phyloP scores from a whole-genome alignment of 169 alveolate genomes.

The Plasmodium knowlesi region DNA sequence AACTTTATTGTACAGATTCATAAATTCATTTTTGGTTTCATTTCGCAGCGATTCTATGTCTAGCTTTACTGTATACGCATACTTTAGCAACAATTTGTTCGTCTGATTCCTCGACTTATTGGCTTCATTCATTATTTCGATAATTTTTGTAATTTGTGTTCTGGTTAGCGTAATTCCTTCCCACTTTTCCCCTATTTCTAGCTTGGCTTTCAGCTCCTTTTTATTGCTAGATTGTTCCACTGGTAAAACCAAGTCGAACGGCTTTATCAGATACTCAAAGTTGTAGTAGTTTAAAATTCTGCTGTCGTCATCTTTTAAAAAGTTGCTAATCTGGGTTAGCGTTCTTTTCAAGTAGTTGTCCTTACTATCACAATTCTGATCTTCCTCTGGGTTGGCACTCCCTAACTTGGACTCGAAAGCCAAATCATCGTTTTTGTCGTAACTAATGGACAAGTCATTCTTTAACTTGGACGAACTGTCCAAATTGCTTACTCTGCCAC shows the following conservation, averaged over 20 bases:
- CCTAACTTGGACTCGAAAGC: conserved; percentile 9
- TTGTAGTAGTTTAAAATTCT: conserved; percentile 49
- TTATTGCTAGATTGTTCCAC: conserved; percentile 75
- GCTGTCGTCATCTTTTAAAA: conserved; percentile 60
- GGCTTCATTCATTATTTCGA: conserved; percentile 83
- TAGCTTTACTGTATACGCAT: conserved; percentile 82
- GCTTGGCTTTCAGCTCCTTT: conserved; percentile 79
- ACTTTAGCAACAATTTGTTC: conserved; percentile 80
- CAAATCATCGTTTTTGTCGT: not conserved
- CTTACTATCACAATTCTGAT: not conserved
- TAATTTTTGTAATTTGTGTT: conserved; percentile 81
- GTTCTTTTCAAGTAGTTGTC: conserved; percentile 56
- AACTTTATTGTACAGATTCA: conserved; percentile 82
- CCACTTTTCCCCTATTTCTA: conserved; percentile 79
- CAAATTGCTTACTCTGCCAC: not conserved
- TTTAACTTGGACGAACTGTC: not conserved
- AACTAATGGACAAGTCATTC: not conserved
- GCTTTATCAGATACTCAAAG: conserved; percentile 77
- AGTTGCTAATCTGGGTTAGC: conserved; percentile 18
- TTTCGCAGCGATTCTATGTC: conserved; percentile 86
- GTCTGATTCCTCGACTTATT: conserved; percentile 78
- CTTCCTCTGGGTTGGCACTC: not conserved
- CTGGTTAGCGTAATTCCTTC: conserved; percentile 83
- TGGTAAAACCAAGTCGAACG: conserved; percentile 71
- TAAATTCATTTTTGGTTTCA: conserved; percentile 84